Conservation (phyloP, 208 protist species). For the Crithidia brevicula region DNA sequence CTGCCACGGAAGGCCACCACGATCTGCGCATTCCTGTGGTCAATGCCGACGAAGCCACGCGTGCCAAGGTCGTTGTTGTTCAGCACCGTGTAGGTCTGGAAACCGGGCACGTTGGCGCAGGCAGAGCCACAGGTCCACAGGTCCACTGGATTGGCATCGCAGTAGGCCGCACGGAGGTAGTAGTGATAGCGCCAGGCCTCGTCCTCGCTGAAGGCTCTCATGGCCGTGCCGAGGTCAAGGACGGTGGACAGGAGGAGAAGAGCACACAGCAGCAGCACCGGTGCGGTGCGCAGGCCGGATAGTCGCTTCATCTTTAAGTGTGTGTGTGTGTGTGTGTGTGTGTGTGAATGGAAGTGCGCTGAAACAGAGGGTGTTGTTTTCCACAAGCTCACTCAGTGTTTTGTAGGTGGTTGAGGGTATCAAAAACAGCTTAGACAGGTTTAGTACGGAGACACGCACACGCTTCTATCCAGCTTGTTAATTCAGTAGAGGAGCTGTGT, state of each 20-base stretch:
- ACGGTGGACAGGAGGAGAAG: background rate
- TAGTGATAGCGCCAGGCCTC: constrained; percentile 17
- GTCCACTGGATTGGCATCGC: background rate
- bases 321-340: too few relatives aligned
- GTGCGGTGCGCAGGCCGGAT: too few relatives aligned
- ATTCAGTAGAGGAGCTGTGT: too few relatives aligned
- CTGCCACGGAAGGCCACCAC: constrained; percentile 55
- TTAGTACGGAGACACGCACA: too few relatives aligned
- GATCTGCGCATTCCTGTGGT: constrained; percentile 30
- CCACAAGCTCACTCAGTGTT: too few relatives aligned
- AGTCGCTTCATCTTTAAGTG: too few relatives aligned
- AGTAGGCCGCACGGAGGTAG: constrained; percentile 17
- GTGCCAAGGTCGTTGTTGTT: constrained; percentile 34
- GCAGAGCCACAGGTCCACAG: constrained; percentile 8
- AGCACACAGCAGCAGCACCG: background rate
- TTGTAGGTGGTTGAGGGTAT: too few relatives aligned
- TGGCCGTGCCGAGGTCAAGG: background rate
- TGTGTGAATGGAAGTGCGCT: too few relatives aligned
- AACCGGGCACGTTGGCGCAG: constrained; percentile 9
- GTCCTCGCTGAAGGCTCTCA: background rate
- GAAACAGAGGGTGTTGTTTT: too few relatives aligned
- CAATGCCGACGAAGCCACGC: constrained; percentile 35
- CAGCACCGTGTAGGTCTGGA: constrained; percentile 9
- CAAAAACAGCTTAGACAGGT: too few relatives aligned
- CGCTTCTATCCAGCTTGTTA: too few relatives aligned